Base-by-base conservation (phyloP, 306 rosid species). In the Senna tora region DNA sequence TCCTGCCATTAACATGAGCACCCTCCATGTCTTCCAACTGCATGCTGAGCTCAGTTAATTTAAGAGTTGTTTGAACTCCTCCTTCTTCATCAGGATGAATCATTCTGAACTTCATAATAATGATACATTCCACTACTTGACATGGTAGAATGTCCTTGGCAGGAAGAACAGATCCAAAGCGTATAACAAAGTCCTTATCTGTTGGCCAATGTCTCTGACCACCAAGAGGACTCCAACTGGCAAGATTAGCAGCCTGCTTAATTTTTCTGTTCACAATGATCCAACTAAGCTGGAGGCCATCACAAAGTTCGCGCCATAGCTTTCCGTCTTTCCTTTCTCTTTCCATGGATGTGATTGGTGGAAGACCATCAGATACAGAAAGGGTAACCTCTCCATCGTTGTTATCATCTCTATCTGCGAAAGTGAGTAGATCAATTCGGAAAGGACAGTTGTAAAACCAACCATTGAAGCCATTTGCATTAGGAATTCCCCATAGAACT, bases 181-280 rank as follows among this genome's bases (percentile, higher is more conserved):
- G 95, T 25, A 92, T 79, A 47, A 88, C 87, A 32, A 90, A 90
- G 59, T 90, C 96, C 74, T 79, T 84, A 59, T 92, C 98, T 0
- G 96, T 92, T 1, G 98, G 98, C 98, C 98, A 92, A 74, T 92
- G 96, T 67, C 98, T 82, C 54, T 86, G 96, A 66, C 96, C 98
- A 6, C 93, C 93, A 10, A 92, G 82, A 71, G 98, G 95, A 64
- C 86, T 82, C 96, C 98, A 92, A 79, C 98, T 85, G 43, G 98
- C 88, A 70, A 92, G 92, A 84, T 90, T 92, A 9, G 92, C 98
- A 45, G 96, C 90, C 81, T 82, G 92, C 85, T 88, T 90, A 28
- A 81, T 87, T 79, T 84, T 92, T 71, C 55, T 80, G 84, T 92
- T 92, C 21, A 84, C 96, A 20, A 92, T 79, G 17, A 92, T 88